Conservation (phyloP, 2,329 filamentous ascomycete species). For the Gyromitra esculenta region DNA sequence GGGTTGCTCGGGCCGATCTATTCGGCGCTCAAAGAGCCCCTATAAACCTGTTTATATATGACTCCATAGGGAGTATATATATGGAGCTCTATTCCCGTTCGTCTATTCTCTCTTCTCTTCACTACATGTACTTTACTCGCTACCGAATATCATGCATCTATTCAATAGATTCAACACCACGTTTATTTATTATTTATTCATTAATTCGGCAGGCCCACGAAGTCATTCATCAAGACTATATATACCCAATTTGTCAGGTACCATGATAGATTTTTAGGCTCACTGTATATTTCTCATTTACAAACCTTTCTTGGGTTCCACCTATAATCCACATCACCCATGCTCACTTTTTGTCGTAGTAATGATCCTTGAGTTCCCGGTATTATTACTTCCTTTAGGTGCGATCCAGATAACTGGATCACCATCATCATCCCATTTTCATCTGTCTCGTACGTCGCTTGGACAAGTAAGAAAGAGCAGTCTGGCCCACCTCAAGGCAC, state of each 20-base stretch:
- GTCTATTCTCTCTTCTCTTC: too few species aligned
- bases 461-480: conserved; percentile 63
- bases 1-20: too few species aligned
- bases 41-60: too few species aligned
- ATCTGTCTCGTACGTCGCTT: conserved; percentile 63
- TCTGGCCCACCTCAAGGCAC: conserved; percentile 63
- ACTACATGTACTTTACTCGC: too few species aligned
- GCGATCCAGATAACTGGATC: conserved; percentile 66
- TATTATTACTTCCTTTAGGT: conserved; percentile 58
- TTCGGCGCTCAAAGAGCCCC: too few species aligned
- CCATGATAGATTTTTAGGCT: background rate
- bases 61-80: too few species aligned
- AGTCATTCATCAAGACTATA: background rate
- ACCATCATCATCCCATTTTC: conserved; percentile 64
- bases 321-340: conserved; percentile 60
- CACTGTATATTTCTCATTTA: background rate
- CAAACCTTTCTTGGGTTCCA: conserved; percentile 59
- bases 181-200: too few species aligned
- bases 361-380: conserved; percentile 64
- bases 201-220: background rate
- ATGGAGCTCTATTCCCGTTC: too few species aligned
- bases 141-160: too few species aligned
- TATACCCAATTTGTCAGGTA: background rate
- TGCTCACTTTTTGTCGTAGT: conserved; percentile 66
- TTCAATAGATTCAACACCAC: too few species aligned